Conservation (phyloP, 164 flowering plant genomes). For the Nymphaea colorata region DNA sequence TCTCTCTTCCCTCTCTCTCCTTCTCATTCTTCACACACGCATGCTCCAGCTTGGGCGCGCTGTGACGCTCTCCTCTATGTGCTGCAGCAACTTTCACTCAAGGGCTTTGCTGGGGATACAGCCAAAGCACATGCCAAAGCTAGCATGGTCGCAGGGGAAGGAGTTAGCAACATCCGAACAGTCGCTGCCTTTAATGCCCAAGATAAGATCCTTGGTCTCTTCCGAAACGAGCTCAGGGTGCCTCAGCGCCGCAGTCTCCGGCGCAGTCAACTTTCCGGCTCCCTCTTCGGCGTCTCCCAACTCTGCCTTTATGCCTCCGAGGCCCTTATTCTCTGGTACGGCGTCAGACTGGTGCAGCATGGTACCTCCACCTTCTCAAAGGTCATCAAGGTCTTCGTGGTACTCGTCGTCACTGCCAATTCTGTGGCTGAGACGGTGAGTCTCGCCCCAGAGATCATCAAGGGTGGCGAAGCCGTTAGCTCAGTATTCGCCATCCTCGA, state of each 20-base stretch:
- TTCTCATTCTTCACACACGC: too few relatives aligned
- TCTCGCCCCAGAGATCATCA: slow-evolving; percentile 84
- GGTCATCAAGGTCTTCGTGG: slow-evolving; percentile 90
- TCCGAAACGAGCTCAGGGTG: slow-evolving; percentile 56
- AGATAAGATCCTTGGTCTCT: slow-evolving; percentile 69
- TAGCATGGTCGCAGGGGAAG: slow-evolving; percentile 98
- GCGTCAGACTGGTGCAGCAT: slow-evolving; percentile 69
- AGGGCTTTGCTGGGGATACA: slow-evolving; percentile 98
- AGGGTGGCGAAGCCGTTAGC: slow-evolving; percentile 89
- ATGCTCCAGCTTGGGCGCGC: too few relatives aligned
- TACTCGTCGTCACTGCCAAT: slow-evolving; percentile 86
- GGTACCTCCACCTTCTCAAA: slow-evolving; percentile 90
- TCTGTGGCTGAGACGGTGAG: slow-evolving; percentile 97
- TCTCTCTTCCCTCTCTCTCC: not conserved
- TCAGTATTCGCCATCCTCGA: slow-evolving; percentile 84
- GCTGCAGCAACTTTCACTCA: slow-evolving; percentile 82
- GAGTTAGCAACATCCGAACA: slow-evolving; percentile 93
- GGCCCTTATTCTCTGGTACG: slow-evolving; percentile 94
- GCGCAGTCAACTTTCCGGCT: slow-evolving; percentile 67
- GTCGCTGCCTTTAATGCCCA: slow-evolving; percentile 99
- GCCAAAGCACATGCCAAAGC: slow-evolving; percentile 98
- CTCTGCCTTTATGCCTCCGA: slow-evolving; percentile 83
- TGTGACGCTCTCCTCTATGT: not conserved
- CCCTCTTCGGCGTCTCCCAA: slow-evolving; percentile 89
- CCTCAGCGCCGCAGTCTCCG: slow-evolving; percentile 62